These are phyloP conservation scores for Eucalyptus grandis DNA, from an alignment of 345 rosid genomes.

Conservation along the genomic window DNA sequence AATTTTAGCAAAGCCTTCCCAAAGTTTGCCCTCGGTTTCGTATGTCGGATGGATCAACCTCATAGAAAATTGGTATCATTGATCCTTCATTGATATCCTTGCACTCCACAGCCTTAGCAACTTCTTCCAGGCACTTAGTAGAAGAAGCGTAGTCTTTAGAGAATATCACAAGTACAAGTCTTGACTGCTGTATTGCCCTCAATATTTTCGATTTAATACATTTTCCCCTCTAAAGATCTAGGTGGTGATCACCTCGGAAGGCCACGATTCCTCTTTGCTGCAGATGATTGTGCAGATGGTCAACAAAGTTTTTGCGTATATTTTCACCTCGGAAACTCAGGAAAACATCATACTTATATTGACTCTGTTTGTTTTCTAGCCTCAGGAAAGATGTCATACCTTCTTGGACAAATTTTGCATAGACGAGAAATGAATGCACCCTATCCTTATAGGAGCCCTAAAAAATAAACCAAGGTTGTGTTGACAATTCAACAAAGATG, in stretches of 20 bases:
- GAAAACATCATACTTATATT: not conserved
- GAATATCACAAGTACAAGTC: not conserved
- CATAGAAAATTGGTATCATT: not conserved
- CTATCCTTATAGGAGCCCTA: no score
- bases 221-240: not conserved
- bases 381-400: not conserved
- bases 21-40: not conserved
- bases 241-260: not conserved
- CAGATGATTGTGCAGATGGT: not conserved
- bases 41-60: not conserved
- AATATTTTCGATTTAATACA: not conserved
- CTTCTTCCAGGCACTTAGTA: conserved; percentile 1
- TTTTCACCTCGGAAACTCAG: not conserved
- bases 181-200: not conserved
- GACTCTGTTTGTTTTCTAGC: not conserved
- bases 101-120: not conserved
- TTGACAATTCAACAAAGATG: no score
- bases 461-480: fast-evolving
- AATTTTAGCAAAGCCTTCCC: not conserved
- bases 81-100: not conserved
- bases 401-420: not conserved
- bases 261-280: not conserved
- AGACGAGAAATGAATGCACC: no score
- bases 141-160: conserved; percentile 1
- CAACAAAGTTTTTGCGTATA: not conserved